Evolutionary conservation across 495 filamentous ascomycete genomes (phyloP).

Genomic region (Podospora appendiculata): DNA sequence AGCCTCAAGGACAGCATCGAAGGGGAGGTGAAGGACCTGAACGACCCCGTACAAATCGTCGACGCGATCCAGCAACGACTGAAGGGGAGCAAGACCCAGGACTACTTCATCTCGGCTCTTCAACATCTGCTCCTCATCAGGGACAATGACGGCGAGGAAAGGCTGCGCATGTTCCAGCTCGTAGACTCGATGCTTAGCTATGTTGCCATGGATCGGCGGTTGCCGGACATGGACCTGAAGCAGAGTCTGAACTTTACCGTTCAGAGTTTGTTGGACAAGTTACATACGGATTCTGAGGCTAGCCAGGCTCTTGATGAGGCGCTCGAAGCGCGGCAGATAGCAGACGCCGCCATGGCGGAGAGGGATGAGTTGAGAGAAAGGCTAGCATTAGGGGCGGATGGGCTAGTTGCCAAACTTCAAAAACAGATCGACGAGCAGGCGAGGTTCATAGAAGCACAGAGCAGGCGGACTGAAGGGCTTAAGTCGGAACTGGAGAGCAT

Average conservation of each 20-base stretch:
- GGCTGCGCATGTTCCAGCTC: constrained; percentile 93
- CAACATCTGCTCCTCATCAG: constrained; percentile 92
- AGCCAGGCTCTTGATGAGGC: constrained; percentile 87
- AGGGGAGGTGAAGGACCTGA: constrained; percentile 88
- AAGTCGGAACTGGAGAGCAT: constrained; percentile 86
- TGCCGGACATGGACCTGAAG: constrained; percentile 96
- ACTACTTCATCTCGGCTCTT: constrained; percentile 92
- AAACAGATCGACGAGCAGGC: constrained; percentile 88
- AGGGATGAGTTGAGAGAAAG: constrained; percentile 94
- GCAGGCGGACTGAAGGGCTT: constrained; percentile 68
- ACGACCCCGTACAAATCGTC: constrained; percentile 85
- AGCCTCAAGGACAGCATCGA: constrained; percentile 87
- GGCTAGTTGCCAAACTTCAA: constrained; percentile 86
- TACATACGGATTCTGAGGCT: constrained; percentile 94
- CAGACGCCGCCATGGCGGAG: constrained; percentile 91
- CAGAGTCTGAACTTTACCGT: constrained; percentile 97
- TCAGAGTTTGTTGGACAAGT: constrained; percentile 84
- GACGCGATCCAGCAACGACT: constrained; percentile 89
- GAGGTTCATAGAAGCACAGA: constrained; percentile 80
- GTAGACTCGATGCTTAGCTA: constrained; percentile 98
- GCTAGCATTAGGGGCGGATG: constrained; percentile 87
- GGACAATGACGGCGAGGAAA: constrained; percentile 88
- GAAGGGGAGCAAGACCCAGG: constrained; percentile 73
- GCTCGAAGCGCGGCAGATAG: constrained; percentile 78
- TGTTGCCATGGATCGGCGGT: constrained; percentile 92